These are phyloP conservation scores for Vaccinium darrowii DNA, from an alignment of 148 eudicot genomes.

Conservation along the genomic window DNA sequence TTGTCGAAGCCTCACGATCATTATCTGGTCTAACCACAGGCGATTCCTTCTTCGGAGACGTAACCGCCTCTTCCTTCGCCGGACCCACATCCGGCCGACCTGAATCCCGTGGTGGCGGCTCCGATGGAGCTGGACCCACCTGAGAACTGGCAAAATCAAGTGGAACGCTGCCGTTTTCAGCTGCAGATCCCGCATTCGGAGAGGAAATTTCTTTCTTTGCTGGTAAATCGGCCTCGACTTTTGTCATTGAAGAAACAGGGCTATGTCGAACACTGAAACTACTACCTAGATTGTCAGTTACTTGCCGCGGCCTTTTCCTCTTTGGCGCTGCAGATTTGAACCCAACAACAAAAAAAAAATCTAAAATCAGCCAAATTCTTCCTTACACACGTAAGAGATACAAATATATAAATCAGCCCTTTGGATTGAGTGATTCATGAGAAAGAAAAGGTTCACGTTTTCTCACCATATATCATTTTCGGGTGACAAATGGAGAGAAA, in stretches of 20 bases:
- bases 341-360: neutral
- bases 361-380: neutral
- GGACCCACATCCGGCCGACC: conserved; percentile 26
- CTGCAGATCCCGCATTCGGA: conserved; percentile 29
- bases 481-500: neutral
- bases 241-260: conserved; percentile 32
- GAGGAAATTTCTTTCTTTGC: conserved; percentile 36
- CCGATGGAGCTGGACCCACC: neutral
- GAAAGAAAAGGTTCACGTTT: neutral
- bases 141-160: conserved; percentile 27
- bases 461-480: neutral
- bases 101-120: conserved; percentile 7
- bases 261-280: conserved; percentile 33
- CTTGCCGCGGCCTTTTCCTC: conserved; percentile 71
- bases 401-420: neutral
- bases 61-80: conserved; percentile 48
- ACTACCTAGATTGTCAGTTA: conserved; percentile 38
- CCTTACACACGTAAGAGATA: too few species aligned
- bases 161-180: conserved; percentile 32
- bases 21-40: conserved; percentile 24
- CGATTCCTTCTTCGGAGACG: conserved; percentile 49
- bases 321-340: conserved; percentile 58
- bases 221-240: conserved; percentile 40
- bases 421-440: neutral
- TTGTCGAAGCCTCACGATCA: conserved; percentile 41